Evolutionary conservation across 768 basidiomycete species (phyloP).

Genomic region (Clavaria fumosa): DNA sequence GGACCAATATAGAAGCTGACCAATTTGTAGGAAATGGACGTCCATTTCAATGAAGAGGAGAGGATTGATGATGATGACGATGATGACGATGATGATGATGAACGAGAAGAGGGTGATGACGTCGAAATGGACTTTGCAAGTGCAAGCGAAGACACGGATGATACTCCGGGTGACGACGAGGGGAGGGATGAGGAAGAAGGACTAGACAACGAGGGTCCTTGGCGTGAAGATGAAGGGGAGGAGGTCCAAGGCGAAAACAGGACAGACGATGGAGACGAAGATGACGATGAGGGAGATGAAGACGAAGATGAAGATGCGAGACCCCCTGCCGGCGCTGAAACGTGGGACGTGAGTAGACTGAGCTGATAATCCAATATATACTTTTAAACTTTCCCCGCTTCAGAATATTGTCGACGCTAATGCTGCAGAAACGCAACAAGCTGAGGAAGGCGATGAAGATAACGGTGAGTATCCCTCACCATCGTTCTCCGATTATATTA

Average conservation of each 20-base stretch:
- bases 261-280: constrained; percentile 55
- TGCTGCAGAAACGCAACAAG: too few relatives aligned
- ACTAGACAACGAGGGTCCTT: constrained; percentile 39
- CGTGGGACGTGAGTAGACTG: constrained; percentile 2
- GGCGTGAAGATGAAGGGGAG: constrained; percentile 48
- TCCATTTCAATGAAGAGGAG: constrained; percentile 50
- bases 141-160: constrained; percentile 68
- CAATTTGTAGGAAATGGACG: constrained; percentile 61
- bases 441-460: too few relatives aligned
- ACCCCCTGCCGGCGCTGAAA: too few relatives aligned
- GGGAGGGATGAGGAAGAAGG: constrained; percentile 53
- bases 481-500: too few relatives aligned
- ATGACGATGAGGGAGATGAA: constrained; percentile 46
- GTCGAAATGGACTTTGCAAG: constrained; percentile 81
- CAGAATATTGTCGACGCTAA: too few relatives aligned
- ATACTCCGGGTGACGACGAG: constrained; percentile 57
- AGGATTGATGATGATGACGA: constrained; percentile 75
- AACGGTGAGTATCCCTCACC: too few relatives aligned
- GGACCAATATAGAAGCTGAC: constrained; percentile 1
- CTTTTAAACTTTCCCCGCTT: too few relatives aligned
- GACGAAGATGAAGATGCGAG: constrained; percentile 23
- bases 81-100: constrained; percentile 68
- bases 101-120: constrained; percentile 71
- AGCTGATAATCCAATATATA: too few relatives aligned
- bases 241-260: constrained; percentile 58